Evolutionary conservation across 331 rosid genomes (phyloP).

Genomic region (Telfairia occidentalis): DNA sequence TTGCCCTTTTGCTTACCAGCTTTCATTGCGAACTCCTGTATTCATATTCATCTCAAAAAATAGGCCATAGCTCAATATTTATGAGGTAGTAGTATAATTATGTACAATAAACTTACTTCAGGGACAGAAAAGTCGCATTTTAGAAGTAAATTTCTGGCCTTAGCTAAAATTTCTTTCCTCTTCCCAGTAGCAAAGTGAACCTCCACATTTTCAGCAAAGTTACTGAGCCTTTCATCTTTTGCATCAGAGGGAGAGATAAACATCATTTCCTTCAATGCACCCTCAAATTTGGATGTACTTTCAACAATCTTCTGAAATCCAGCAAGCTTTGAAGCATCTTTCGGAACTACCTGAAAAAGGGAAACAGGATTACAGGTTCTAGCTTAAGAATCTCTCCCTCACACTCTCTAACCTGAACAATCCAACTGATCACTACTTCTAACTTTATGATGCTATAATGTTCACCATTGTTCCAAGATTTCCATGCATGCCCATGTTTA

Average conservation of each 20-base stretch:
- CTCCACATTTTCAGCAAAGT: conserved; percentile 80
- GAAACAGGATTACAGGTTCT: not conserved
- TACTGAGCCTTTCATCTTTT: conserved; percentile 55
- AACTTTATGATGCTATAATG: not conserved
- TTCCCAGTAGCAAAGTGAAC: conserved; percentile 93
- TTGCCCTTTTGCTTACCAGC: conserved; percentile 32
- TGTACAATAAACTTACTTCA: conserved; percentile 38
- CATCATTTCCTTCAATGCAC: conserved; percentile 47
- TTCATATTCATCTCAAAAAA: conserved; percentile 17
- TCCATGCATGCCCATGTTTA: not conserved
- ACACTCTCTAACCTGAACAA: not conserved
- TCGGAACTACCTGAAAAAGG: conserved; percentile 82
- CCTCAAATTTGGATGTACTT: conserved; percentile 59
- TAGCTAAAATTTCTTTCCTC: conserved; percentile 71
- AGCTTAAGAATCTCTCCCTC: not conserved
- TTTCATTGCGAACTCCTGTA: conserved; percentile 50
- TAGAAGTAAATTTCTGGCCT: conserved; percentile 71
- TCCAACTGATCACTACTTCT: not conserved
- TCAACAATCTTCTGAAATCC: conserved; percentile 71
- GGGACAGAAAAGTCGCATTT: conserved; percentile 73
- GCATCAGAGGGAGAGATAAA: conserved; percentile 65
- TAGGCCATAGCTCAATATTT: conserved; percentile 8
- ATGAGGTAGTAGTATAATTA: not conserved
- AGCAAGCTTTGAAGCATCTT: conserved; percentile 87
- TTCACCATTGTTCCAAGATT: not conserved